Base-by-base conservation (phyloP, 2,329 filamentous ascomycete genomes). In the Cadophora sp. region DNA sequence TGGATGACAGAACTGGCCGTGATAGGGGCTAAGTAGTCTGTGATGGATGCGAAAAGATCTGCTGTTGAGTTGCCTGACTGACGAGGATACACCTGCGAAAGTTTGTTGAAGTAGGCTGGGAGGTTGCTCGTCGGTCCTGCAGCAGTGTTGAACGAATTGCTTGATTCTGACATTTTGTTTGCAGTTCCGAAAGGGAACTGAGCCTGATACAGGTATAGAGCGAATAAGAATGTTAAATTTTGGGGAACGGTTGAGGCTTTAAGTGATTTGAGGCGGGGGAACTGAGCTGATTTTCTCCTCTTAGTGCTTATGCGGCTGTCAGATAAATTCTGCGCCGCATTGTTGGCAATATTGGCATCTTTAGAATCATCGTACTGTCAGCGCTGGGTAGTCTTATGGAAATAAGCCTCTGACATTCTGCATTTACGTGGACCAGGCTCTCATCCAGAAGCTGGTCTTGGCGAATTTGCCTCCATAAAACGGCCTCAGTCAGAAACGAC, bases 71-170 rank as follows among this genome's bases (percentile, higher is more conserved):
- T 71, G 22, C 76, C 76, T 24, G 76, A 77, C 67, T 77, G 73
- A 9, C 73, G 73, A 65, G 73, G 68, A 53, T 78, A 78, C 50
- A 66, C 63, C 65, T 59, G 69, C 63, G 76, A 75, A 53, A 78
- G 75, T 63, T 77, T 76, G 69, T 74, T 76, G 69, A 78, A 78
- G 69, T 76, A 77, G 71, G 77, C 73, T 19, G 75, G 61, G 11
- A 63, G 46, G 12, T 59, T 59, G 56, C 56, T 59, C 5, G 56
- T 26, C 14, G 56, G 56, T 5, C 31, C 56, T 5, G 31, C 12
- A 16, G 31, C 2, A 0, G 34, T 6, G 12, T 11, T 12, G 6
- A 22, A 59, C 9, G 56, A 59, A 9, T 16, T 19, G 12, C 11
- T 26, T 11, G 34, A 7, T 0, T 11, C 14, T 43, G 34, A 37